Percentiles rank a stretch among this genome's conserved stretches.
phyloP scores from a whole-genome alignment of 139 green algal genomes.

The Coccomyxa sp. region DNA sequence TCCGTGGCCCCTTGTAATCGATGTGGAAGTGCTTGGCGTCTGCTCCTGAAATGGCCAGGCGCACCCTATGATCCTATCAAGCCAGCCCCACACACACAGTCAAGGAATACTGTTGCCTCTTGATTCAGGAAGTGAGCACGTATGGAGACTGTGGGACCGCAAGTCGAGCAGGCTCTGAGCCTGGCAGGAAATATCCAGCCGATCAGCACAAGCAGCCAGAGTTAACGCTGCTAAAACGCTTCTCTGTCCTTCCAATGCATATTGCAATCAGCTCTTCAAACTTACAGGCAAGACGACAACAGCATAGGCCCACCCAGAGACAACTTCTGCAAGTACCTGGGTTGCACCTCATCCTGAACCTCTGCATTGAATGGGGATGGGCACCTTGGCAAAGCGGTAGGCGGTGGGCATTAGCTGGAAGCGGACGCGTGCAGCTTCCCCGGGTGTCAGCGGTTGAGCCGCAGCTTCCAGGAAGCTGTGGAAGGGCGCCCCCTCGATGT shows the following conservation, averaged over 20 bases:
- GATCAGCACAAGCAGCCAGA: no score
- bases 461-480: slow-evolving; percentile 4
- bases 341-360: not conserved
- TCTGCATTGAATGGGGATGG: not conserved
- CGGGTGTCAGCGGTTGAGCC: not conserved
- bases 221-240: no score
- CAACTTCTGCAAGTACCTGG: no score
- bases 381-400: slow-evolving; percentile 16
- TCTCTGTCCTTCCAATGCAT: no score
- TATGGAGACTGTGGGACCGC: not conserved
- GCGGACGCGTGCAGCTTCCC: not conserved
- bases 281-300: no score
- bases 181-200: no score
- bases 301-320: no score
- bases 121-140: not conserved
- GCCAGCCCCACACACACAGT: not conserved
- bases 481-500: slow-evolving; percentile 18
- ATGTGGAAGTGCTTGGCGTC: slow-evolving; percentile 24
- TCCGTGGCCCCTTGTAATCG: slow-evolving; percentile 10
- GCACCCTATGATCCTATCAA: slow-evolving; percentile 17
- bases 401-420: slow-evolving; percentile 24
- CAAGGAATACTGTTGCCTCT: not conserved
- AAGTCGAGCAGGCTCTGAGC: no score
- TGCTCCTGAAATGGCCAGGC: slow-evolving; percentile 14
- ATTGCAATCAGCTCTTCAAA: no score